Base-by-base conservation (phyloP, 2,329 filamentous ascomycete species). In the Pleoardoris graminearum region DNA sequence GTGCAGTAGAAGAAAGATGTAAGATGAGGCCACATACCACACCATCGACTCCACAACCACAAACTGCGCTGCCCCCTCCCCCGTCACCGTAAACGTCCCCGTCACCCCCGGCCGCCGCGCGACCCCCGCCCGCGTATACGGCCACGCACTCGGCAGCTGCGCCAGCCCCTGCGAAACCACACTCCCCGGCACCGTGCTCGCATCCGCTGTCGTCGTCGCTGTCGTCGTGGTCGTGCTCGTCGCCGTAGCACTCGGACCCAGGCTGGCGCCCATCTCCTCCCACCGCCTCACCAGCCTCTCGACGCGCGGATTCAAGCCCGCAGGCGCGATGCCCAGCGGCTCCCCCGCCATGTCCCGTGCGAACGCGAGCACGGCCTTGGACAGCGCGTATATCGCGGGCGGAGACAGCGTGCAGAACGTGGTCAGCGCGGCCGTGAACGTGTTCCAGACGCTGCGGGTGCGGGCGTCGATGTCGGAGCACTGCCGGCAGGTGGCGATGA, bases 81-180 rank as follows among this genome's bases (percentile, higher is more conserved):
- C 21, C 16, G 42, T 47, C 4, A 47, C 16, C 16, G 37, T 51
- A 29, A 48, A 53, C 23, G 39, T 54, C 17, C 25, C 41, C n/a
- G 42, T 49, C 39, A 36, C 25, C 1, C 19, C 32, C 21, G 36
- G 36, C 30, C 29, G 30, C 27, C 43, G 21, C 14, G 53, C 48
- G 6, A 41, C 44, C 2, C 41, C 53, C 16, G 33, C 44, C 19
- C 27, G 25, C 2, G 48, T 51, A 32, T 55, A 55, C 8, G 53
- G 53, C 56, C 56, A 59, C 11, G 14, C 23, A 22, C 4, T 21
- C 3, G 29, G 39, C 1, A 44, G 29, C 17, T 48, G 36, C n/a
- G 36, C 41, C 11, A 37, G 7, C 3, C 3, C 32, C 32, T 12
- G 4, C n/a, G 43, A 25, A 4, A 30, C 12, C 21, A 27, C 19